phyloP scores from a whole-genome alignment of 257 asterid genomes.

The Solanum chaucha region DNA sequence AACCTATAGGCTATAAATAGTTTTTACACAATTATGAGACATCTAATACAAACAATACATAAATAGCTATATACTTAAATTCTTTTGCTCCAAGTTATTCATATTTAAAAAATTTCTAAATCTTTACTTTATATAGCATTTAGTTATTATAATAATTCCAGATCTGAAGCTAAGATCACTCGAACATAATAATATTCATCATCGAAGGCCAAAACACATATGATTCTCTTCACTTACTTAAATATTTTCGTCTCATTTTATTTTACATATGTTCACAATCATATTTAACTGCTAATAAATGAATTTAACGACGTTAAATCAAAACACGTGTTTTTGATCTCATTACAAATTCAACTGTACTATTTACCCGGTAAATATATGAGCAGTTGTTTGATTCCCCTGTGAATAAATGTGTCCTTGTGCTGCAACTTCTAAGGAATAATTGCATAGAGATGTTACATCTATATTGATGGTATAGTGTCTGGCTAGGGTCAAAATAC shows the following conservation, averaged over 20 bases:
- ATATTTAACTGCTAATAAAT: not conserved
- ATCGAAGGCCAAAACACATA: no score
- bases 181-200: not conserved
- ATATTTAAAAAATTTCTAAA: accelerated
- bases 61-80: not conserved
- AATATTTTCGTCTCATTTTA: no score
- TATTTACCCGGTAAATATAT: not conserved
- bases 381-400: not conserved
- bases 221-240: not conserved
- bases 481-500: not conserved
- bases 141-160: no score
- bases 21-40: no score
- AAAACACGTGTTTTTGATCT: not conserved
- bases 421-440: not conserved
- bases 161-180: not conserved
- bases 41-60: not conserved
- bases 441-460: not conserved
- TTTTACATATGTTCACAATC: not conserved
- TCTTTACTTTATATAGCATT: not conserved
- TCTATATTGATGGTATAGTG: not conserved
- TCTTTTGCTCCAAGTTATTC: not conserved
- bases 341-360: not conserved
- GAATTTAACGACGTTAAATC: not conserved
- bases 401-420: not conserved
- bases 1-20: not conserved